phyloP scores from a whole-genome alignment of 2,329 filamentous ascomycete species.

The Reticulascus tulasneorum region DNA sequence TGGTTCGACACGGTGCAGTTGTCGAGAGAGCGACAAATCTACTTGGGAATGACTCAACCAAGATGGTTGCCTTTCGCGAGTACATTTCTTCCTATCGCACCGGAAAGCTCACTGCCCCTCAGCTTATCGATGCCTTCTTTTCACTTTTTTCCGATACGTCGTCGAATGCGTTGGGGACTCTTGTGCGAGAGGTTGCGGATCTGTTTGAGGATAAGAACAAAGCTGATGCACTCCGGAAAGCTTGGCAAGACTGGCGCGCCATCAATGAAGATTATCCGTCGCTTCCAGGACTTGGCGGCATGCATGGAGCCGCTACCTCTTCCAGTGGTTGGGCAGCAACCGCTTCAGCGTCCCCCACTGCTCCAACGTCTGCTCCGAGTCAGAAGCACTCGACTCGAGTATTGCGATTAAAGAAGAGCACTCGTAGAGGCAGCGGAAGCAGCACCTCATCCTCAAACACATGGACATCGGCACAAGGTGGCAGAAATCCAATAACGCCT shows the following conservation, averaged over 20 bases:
- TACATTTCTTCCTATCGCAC: constrained; percentile 76
- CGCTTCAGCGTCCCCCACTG: constrained; percentile 52
- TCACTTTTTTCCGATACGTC: constrained; percentile 75
- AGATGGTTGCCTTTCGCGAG: constrained; percentile 72
- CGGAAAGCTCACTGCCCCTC: constrained; percentile 63
- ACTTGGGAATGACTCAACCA: constrained; percentile 70
- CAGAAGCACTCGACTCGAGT: constrained; percentile 51
- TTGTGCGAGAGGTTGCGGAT: constrained; percentile 87
- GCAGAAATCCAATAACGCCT: constrained; percentile 22
- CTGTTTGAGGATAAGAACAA: constrained; percentile 83
- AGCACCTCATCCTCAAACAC: constrained; percentile 19
- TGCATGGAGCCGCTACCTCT: constrained; percentile 56
- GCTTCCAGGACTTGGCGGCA: constrained; percentile 69
- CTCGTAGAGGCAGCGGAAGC: constrained; percentile 32
- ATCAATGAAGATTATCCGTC: constrained; percentile 96
- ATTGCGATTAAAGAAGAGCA: constrained; percentile 57
- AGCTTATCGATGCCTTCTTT: constrained; percentile 85
- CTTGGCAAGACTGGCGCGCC: constrained; percentile 93
- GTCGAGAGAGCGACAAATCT: constrained; percentile 80
- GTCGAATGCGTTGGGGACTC: constrained; percentile 76
- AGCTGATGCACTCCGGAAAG: constrained; percentile 67
- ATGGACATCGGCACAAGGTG: constrained; percentile 13
- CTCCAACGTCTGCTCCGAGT: constrained; percentile 33
- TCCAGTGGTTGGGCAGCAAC: constrained; percentile 58
- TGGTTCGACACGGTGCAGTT: constrained; percentile 76